Conservation (phyloP, 169 alveolate genomes). For the Plasmodium blacklocki region DNA sequence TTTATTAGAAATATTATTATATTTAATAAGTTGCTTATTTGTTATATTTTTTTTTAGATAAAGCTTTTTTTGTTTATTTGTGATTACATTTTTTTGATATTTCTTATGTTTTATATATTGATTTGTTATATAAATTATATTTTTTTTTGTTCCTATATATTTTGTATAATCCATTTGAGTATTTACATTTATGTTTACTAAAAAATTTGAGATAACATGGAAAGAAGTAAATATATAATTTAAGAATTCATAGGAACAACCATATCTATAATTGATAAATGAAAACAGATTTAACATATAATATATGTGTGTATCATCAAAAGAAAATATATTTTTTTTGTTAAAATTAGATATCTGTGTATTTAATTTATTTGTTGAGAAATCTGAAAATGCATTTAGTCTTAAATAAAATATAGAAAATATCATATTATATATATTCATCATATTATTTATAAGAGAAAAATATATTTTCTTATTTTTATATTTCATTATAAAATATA, state of each 20-base stretch:
- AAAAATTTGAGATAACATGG: conserved; percentile 31
- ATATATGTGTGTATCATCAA: conserved; percentile 27
- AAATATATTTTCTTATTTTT: conserved; percentile 8
- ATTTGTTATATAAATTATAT: no score
- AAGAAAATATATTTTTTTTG: conserved; percentile 16
- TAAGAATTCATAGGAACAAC: conserved; percentile 62
- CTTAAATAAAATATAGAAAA: conserved; percentile 68
- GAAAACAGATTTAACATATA: conserved; percentile 25
- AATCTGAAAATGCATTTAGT: conserved; percentile 44
- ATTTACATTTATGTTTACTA: conserved; percentile 19
- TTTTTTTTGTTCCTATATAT: conserved; percentile 19
- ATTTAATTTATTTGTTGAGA: conserved; percentile 38
- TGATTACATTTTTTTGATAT: no score
- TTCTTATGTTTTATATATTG: no score
- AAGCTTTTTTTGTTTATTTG: background rate
- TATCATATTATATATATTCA: conserved; percentile 52
- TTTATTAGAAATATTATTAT: no score
- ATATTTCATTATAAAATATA: conserved; percentile 6
- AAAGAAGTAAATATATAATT: conserved; percentile 56
- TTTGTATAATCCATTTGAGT: conserved; percentile 21
- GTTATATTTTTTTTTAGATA: background rate
- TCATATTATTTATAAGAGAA: conserved; percentile 23
- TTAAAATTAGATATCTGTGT: background rate
- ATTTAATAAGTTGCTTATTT: no score
- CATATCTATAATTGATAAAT: conserved; percentile 67